Base-by-base conservation (phyloP, 2,329 filamentous ascomycete genomes). In the Pyrenophora graminea region DNA sequence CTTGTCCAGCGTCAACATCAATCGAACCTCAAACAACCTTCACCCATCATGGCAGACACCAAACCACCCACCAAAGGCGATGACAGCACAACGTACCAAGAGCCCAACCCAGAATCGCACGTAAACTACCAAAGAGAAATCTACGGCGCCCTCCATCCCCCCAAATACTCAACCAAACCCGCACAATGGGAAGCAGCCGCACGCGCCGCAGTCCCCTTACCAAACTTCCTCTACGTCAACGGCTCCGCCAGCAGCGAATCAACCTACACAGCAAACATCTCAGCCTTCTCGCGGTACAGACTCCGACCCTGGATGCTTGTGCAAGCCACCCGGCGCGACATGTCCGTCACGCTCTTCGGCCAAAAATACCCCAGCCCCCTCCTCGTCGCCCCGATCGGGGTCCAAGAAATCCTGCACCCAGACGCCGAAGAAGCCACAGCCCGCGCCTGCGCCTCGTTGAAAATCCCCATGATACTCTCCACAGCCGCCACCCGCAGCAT, bases 381-480 rank as follows among this genome's bases (percentile, higher is more conserved):
- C 1, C 66, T 89, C 2, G 81, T 87, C 64, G 87, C 86, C 1
- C 88, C 88, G 0, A 78, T 91, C 1, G 88, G 88, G 0, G 85
- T 89, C 0, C 86, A 90, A 61, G 76, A 76, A 2, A 84, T 89
- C 27, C 85, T 88, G 64, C 86, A 91, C 59, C 67, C 75, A 0
- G 84, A 89, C 58, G 83, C 79, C 12, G 88, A 91, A 63, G 76
- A 80, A 1, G 87, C 85, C 0, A 80, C 85, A 0, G 85, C 87
- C 0, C 72, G 78, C n/a, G 85, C 84, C 1, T 88, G 85, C 52
- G 78, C 79, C 3, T 78, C 83, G 12, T 74, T 85, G 1, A 76
- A 79, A 1, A 77, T 91, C 0, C 87, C 88, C 0, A 89, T 85
- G 69, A 85, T 85, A 45, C 75, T 90, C 41, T 86, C 82, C 53